A percentile compares a stretch with the other conserved stretches of the same genome.
phyloP scores from a whole-genome alignment of 2,329 filamentous ascomycete species.

The Scedosporium dehoogii region DNA sequence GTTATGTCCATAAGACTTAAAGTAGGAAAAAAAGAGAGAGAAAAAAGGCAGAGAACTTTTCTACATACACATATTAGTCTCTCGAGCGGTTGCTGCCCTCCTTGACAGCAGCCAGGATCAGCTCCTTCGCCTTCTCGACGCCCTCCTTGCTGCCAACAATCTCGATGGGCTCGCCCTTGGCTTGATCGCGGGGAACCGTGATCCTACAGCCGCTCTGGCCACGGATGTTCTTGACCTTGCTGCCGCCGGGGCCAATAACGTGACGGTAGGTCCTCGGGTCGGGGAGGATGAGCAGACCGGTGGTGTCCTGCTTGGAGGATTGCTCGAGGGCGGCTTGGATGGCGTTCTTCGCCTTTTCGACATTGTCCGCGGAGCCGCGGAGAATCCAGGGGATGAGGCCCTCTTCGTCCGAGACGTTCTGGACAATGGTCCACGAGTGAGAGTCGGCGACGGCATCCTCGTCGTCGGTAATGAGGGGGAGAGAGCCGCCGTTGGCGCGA shows the following conservation, averaged over 20 bases:
- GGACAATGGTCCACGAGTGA: constrained; percentile 77
- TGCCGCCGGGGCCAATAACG: constrained; percentile 81
- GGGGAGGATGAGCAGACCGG: constrained; percentile 80
- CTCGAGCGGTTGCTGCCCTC: constrained; percentile 35
- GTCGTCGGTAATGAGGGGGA: constrained; percentile 93
- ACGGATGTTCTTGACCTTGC: constrained; percentile 86
- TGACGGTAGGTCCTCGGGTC: constrained; percentile 84
- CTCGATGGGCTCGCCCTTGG: constrained; percentile 73
- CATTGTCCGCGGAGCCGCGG: constrained; percentile 64
- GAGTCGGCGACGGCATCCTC: constrained; percentile 51
- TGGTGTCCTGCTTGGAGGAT: constrained; percentile 58
- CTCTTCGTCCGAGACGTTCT: constrained; percentile 48
- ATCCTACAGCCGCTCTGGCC: constrained; percentile 90
- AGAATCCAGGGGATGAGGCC: constrained; percentile 86
- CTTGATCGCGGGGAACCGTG: constrained; percentile 78
- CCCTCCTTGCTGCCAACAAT: constrained; percentile 71
- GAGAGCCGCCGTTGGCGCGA: constrained; percentile 48
- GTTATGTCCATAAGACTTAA: neutral
- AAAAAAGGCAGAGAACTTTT: neutral
- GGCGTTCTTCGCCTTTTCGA: constrained; percentile 69
- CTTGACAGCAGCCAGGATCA: constrained; percentile 76
- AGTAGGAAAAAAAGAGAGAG: neutral
- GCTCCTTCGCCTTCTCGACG: constrained; percentile 75
- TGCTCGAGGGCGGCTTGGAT: constrained; percentile 66
- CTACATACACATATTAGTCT: neutral